Evolutionary conservation across 495 filamentous ascomycete species (phyloP), one percentile per base, ranked within the genome.

Genomic region (Aspergillus baeticus): DNA sequence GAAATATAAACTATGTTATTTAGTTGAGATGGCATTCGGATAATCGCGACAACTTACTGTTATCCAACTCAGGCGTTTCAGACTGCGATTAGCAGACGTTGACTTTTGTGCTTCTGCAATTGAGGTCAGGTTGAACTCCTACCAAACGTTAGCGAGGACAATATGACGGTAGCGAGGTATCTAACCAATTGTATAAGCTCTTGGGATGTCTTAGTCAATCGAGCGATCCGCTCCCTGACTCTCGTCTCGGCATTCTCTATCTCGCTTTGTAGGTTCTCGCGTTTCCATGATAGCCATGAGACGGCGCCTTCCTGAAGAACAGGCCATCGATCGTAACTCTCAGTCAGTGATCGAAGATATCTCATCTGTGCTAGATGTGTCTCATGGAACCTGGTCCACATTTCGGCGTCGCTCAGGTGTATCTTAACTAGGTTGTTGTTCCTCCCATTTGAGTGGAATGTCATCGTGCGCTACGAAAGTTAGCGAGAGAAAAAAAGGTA

Each of bases 331-430:
- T 44, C 41, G 22, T 44, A 22, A 18, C 41, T 44, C 20, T 44
- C 41, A 44, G 13, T 44, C 20, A 22, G 10, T 10, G n/a, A 7
- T 2, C 41, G 41, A 22, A 44, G 41, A 14, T 18, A 22, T 22
- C 23, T 44, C n/a, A 44, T 44, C 18, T 44, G 41, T 4, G 41
- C 7, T 11, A 44, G 18, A 22, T 22, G 41, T 1, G 17, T 22
- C 41, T 44, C 20, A 23, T 20, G 20, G n/a, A 44, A 22, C 20
- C 17, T 20, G 20, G 41, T 23, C 41, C 41, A 44, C 41, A 23
- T 44, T 44, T 44, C 41, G 5, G 41, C 41, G 17, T 44, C 41
- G 41, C 41, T 44, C 13, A 44, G 41, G 41, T 44, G 41, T 13
- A 44, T 44, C 23, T 44, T 44, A 1, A 22, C 10, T 5, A 44